These are phyloP conservation scores for Colletotrichum acutatum DNA, from an alignment of 2,329 filamentous ascomycete genomes.

Conservation along the genomic window DNA sequence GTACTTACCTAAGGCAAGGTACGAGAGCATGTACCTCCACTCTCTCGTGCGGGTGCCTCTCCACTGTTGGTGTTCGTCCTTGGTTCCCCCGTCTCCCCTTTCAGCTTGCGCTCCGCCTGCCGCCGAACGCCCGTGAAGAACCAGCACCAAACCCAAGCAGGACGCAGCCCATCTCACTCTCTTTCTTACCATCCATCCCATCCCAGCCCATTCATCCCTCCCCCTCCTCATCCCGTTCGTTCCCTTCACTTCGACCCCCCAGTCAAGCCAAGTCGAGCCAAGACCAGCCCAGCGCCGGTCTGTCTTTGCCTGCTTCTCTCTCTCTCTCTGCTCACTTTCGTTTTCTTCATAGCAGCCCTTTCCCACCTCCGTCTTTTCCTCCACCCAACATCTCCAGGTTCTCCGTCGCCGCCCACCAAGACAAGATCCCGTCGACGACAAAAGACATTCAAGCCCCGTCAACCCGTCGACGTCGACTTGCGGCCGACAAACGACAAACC, in stretches of 20 bases:
- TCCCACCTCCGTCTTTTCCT: slow-evolving; percentile 12
- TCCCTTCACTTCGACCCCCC: slow-evolving; percentile 15
- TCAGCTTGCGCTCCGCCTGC: slow-evolving; percentile 29
- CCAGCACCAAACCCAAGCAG: slow-evolving; percentile 7
- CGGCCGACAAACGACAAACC: slow-evolving; percentile 14
- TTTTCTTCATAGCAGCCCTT: slow-evolving; percentile 23
- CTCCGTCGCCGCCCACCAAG: slow-evolving; percentile 3
- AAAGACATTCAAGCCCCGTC: slow-evolving; percentile 23
- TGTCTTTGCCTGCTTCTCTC: slow-evolving; percentile 5
- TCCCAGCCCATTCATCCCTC: background rate
- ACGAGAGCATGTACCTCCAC: background rate
- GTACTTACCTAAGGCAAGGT: background rate
- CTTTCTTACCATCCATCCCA: slow-evolving; percentile 10
- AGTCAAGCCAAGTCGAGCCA: background rate
- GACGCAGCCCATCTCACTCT: background rate
- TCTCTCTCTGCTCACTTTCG: slow-evolving; percentile 22
- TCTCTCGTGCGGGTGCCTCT: background rate
- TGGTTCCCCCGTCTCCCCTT: slow-evolving; percentile 12
- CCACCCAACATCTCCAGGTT: slow-evolving; percentile 30
- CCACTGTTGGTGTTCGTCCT: slow-evolving; percentile 13
- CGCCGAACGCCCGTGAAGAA: slow-evolving; percentile 14
- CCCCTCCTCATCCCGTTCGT: slow-evolving; percentile 12
- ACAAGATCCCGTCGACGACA: slow-evolving; percentile 21
- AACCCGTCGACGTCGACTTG: slow-evolving; percentile 13
- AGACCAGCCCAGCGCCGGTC: background rate